Base-by-base conservation (phyloP, 495 filamentous ascomycete genomes). In the Tuber melanosporum region DNA sequence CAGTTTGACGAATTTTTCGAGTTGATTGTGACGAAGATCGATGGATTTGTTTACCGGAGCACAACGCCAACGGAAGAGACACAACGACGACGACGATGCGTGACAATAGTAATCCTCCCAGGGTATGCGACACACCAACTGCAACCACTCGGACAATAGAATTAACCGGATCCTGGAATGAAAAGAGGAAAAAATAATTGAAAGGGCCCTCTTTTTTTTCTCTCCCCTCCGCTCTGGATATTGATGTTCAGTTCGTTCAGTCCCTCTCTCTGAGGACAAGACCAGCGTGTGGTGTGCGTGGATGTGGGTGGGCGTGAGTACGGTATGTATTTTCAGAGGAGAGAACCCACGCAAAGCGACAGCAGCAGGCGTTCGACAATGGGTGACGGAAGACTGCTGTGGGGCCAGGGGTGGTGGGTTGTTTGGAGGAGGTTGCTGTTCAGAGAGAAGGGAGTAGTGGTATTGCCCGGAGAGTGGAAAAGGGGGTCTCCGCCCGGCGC, bases 1-100 rank as follows among this genome's bases (percentile, higher is more conserved):
- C 77, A 80, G 77, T 78, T 80, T 80, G 78, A 74, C 78, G 72
- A 69, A 80, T 79, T 80, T 80, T 72, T 78, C 44, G 69, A 71
- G 70, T 70, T 78, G 73, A 66, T 71, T 46, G 73, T 46, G 62
- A 73, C 47, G 71, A 52, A 71, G 79, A 77, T 75, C 79, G 73
- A 80, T 73, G 77, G 78, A 19, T 47, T 80, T 80, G 77, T 80
- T 80, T 80, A 80, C 78, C 71, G 79, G 72, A 73, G 77, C 71
- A 71, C 73, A 77, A 77, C 57, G 78, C 78, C 75, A 79, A 79
- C 77, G 77, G 75, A 73, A 73, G 73, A 79, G 70, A 79, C 52
- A 36, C 57, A 15, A 32, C 9, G 72, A 79, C 78, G 44, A 79
- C 73, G 73, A 74, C 73, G 74, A 47, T 80, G 79, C 78, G 77